These are phyloP conservation scores for Senna siamea DNA, from an alignment of 306 rosid species.

Conservation along the genomic window DNA sequence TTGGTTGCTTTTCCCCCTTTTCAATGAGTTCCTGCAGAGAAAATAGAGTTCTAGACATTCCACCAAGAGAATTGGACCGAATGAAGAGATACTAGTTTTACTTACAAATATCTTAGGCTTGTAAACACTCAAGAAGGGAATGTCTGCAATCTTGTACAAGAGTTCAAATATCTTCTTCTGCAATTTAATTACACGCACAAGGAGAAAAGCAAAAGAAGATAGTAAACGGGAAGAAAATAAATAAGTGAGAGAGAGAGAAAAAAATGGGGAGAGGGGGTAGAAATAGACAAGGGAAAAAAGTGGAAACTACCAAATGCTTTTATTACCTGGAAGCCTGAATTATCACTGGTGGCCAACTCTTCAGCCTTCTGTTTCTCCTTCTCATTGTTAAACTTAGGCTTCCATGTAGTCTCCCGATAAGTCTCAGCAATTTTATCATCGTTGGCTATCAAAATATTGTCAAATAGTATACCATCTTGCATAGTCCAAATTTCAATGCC, in stretches of 20 bases:
- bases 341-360: slow-evolving; percentile 52
- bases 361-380: slow-evolving; percentile 87
- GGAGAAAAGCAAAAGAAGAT: neutral
- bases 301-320: neutral
- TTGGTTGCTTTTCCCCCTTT: slow-evolving; percentile 88
- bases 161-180: slow-evolving; percentile 91
- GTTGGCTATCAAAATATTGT: slow-evolving; percentile 73
- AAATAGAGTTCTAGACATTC: slow-evolving; percentile 19
- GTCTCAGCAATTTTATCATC: slow-evolving; percentile 81
- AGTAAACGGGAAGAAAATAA: neutral
- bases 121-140: slow-evolving; percentile 68
- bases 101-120: slow-evolving; percentile 70
- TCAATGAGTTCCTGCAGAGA: slow-evolving; percentile 79
- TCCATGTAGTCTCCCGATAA: slow-evolving; percentile 82
- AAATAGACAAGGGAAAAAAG: neutral
- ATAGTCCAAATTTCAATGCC: slow-evolving; percentile 99
- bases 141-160: slow-evolving; percentile 84
- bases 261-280: neutral
- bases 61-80: neutral
- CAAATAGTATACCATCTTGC: slow-evolving; percentile 95
- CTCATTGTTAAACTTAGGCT: slow-evolving; percentile 80
- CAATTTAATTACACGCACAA: slow-evolving; percentile 37
- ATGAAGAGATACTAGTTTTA: slow-evolving; percentile 1
- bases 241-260: too few relatives aligned
- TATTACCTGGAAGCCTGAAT: slow-evolving; percentile 67